Conservation (phyloP, 2,329 filamentous ascomycete species). For the Daldinia eschscholtzii region DNA sequence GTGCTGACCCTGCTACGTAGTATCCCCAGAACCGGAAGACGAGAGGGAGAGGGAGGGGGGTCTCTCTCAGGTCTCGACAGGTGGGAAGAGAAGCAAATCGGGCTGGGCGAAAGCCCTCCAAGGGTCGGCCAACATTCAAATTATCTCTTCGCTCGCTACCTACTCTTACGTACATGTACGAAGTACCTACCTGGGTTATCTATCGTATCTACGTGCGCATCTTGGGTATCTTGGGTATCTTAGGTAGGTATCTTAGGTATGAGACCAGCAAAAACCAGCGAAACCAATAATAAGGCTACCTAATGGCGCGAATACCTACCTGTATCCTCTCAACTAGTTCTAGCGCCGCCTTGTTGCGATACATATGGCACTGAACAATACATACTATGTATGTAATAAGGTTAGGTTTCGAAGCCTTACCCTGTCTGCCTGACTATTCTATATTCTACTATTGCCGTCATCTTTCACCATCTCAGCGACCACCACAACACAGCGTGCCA, state of each 20-base stretch:
- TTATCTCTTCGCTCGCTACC: constrained; percentile 21
- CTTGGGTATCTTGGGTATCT: too few relatives aligned
- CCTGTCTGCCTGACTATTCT: constrained; percentile 28
- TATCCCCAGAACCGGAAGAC: constrained; percentile 18
- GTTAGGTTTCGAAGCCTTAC: constrained; percentile 37
- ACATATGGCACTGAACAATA: constrained; percentile 3
- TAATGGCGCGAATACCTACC: constrained; percentile 5
- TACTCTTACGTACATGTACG: constrained; percentile 31
- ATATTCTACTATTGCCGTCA: constrained; percentile 28
- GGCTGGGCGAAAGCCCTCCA: constrained; percentile 31
- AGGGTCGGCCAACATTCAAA: constrained; percentile 9
- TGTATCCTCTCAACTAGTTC: constrained; percentile 18
- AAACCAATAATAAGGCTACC: constrained; percentile 28
- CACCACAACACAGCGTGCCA: constrained; percentile 3
- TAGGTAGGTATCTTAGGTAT: not conserved
- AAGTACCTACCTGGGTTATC: constrained; percentile 19
- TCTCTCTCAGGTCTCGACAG: not conserved
- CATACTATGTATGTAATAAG: not conserved
- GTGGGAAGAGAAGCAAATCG: constrained; percentile 23
- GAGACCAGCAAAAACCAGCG: not conserved
- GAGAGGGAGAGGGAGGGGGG: not conserved
- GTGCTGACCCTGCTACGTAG: constrained; percentile 15
- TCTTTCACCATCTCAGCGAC: constrained; percentile 13
- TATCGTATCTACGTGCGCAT: constrained; percentile 25
- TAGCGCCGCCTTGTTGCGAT: constrained; percentile 36